Base-by-base conservation (phyloP, 371 early-diverging fungal species). In the Actinomortierella wolfii region DNA sequence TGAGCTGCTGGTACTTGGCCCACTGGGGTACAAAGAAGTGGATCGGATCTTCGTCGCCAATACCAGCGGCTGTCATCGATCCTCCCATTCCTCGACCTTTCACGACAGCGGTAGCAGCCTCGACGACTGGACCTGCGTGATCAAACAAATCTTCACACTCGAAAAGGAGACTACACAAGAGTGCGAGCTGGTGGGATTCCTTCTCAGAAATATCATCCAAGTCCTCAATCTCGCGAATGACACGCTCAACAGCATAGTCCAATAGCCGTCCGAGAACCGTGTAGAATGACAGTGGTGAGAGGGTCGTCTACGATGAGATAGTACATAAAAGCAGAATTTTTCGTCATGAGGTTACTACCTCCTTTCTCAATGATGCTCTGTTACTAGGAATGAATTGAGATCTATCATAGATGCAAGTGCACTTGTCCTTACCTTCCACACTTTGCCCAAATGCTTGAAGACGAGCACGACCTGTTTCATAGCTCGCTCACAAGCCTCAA, bases 151-250 rank as follows among this genome's bases (percentile, higher is more conserved):
- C 73, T 17, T 82, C 83, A 13, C 86, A 60, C 41, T 83, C 81
- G 49, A 80, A 76, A 34, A 86, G 24, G n/a, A 83, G 76, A 39
- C 81, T 80, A 39, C 84, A 76, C 1, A 77, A 65, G 3, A 66
- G 60, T 8, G 86, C 83, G 20, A 92, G 82, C 28, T 79, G 65
- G 50, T 83, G 85, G 0, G 89, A 88, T 56, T 90, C 92, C 28
- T 86, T 83, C 4, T 84, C 89, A 1, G 86, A 87, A 60, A 92
- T 92, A 55, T 92, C 92, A 47, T 66, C 55, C 28, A 89, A 56
- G 5, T 70, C 65, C 34, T 83, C 81, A 28, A 89, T 66, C 54
- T 89, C 86, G 17, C 57, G 58, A 34, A 83, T 83, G n/a, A 88
- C 59, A 17, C 78, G 60, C 25, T 52, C 54, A 13, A 85, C 53